Conservation (phyloP, 1,284 basidiomycete species). For the Bothia castanella region DNA sequence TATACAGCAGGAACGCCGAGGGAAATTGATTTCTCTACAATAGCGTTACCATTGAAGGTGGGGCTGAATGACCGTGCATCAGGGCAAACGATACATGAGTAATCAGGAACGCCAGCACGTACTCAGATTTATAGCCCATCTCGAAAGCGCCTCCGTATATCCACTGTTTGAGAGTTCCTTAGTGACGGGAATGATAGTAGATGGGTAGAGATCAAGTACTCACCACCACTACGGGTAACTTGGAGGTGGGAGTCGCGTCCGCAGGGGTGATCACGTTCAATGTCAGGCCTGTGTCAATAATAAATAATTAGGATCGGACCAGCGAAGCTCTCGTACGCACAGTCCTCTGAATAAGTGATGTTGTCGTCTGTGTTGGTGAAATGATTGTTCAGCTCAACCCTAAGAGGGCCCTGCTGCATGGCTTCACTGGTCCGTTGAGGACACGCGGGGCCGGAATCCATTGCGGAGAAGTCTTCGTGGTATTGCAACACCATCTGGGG, state of each 20-base stretch:
- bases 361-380: background rate
- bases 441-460: too few species aligned
- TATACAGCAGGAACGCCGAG: conserved; percentile 31
- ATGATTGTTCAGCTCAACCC: too few species aligned
- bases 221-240: conserved; percentile 42
- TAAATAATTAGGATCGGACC: background rate
- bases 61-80: too few species aligned
- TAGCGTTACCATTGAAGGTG: too few species aligned
- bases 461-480: too few species aligned
- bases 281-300: conserved; percentile 35
- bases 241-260: conserved; percentile 16
- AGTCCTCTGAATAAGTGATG: conserved; percentile 18
- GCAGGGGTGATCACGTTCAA: conserved; percentile 41
- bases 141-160: conserved; percentile 34
- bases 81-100: too few species aligned
- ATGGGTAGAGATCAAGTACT: too few species aligned
- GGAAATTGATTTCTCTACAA: too few species aligned
- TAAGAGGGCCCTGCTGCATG: too few species aligned
- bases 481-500: background rate
- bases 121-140: conserved; percentile 27
- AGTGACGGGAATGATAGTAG: background rate
- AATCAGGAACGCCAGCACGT: background rate
- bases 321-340: conserved; percentile 15
- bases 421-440: too few species aligned
- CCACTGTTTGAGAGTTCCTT: conserved; percentile 11